A percentile compares a stretch with the other conserved stretches of the same genome.
Conservation (phyloP, 1,284 basidiomycete species). For the Pascua guehoae region DNA sequence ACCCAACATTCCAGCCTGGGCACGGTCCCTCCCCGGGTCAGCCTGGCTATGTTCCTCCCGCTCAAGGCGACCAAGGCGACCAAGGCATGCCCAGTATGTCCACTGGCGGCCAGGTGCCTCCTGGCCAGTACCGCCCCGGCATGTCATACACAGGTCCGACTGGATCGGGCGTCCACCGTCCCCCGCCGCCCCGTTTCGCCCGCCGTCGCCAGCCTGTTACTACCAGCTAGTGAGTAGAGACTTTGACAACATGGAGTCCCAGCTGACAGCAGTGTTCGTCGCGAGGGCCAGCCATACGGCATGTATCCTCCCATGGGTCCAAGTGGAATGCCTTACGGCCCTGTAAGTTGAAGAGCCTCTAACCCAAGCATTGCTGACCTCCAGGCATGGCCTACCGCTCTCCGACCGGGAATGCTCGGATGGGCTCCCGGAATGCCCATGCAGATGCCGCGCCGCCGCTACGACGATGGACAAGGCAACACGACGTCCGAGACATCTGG, state of each 20-base stretch:
- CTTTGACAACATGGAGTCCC: not conserved
- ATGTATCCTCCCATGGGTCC: too few species aligned
- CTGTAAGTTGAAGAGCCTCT: too few species aligned
- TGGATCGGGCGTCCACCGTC: not conserved
- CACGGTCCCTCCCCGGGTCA: not conserved
- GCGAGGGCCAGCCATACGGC: too few species aligned
- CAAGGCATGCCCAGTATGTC: not conserved
- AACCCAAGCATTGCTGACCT: too few species aligned
- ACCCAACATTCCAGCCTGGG: not conserved
- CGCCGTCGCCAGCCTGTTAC: not conserved
- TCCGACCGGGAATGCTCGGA: not conserved
- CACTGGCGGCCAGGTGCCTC: not conserved
- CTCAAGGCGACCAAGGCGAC: not conserved
- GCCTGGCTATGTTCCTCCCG: not conserved
- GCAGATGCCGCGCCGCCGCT: not conserved
- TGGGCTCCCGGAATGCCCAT: not conserved
- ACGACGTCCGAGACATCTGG: conserved; percentile 1
- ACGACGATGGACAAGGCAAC: not conserved
- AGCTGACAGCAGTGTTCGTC: not conserved
- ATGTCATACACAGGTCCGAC: too few species aligned
- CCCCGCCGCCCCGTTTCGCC: not conserved
- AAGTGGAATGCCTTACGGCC: too few species aligned
- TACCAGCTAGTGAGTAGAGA: not conserved
- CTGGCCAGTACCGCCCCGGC: too few species aligned
- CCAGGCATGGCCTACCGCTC: too few species aligned